Percentiles rank a stretch among this genome's conserved stretches.
These are phyloP conservation scores for Metroxylon sagu DNA, from an alignment of 176 grass and related monocot species.

Conservation along the genomic window DNA sequence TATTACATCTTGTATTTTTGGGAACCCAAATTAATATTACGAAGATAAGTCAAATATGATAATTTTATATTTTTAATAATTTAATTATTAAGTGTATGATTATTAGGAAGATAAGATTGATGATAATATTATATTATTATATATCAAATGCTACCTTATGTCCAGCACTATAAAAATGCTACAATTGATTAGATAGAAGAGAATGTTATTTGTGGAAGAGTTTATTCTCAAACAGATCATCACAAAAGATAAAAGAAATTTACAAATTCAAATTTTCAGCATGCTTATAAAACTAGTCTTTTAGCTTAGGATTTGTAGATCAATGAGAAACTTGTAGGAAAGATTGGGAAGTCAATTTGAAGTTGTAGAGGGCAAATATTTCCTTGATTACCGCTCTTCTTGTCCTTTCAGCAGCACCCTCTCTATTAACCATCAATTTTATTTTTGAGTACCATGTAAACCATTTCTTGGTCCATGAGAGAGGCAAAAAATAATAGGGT, in stretches of 20 bases:
- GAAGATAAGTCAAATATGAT: too few relatives aligned
- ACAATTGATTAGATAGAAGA: conserved; percentile 59
- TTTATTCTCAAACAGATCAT: conserved; percentile 54
- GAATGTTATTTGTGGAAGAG: conserved; percentile 62
- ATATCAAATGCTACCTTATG: too few relatives aligned
- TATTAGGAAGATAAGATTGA: too few relatives aligned
- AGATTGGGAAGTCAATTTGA: conserved; percentile 55
- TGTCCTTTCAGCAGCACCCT: too few relatives aligned
- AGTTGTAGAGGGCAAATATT: too few relatives aligned
- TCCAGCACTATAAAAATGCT: conserved; percentile 61
- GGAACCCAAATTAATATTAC: too few relatives aligned
- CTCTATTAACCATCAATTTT: too few relatives aligned
- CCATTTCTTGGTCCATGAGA: conserved; percentile 90
- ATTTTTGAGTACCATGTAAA: conserved; percentile 69
- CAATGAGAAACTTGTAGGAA: conserved; percentile 24
- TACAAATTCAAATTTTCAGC: conserved; percentile 86
- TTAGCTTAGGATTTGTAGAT: conserved; percentile 8
- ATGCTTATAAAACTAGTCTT: conserved; percentile 15
- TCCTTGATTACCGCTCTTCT: too few relatives aligned
- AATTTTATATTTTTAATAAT: too few relatives aligned
- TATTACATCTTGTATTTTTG: too few relatives aligned
- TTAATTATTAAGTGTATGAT: too few relatives aligned
- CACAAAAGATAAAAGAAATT: conserved; percentile 66
- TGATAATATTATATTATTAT: too few relatives aligned
- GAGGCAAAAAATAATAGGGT: conserved; percentile 60